Evolutionary conservation across 2,329 filamentous ascomycete genomes (phyloP), one percentile per base, ranked within the genome.

Genomic region (Aspergillus proliferans): DNA sequence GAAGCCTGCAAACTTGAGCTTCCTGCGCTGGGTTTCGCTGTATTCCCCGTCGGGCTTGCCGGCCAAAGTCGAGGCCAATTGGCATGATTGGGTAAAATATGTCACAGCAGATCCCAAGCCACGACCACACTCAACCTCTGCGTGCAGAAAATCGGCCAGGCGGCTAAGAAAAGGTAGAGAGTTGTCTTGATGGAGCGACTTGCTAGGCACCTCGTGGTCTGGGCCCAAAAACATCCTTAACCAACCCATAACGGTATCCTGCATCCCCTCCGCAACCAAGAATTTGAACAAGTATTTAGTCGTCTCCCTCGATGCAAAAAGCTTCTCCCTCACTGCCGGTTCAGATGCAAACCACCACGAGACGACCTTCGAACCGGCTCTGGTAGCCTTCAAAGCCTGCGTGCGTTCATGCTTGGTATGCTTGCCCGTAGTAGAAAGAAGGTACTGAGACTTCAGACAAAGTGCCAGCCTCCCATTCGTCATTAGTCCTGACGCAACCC

Each of bases 281-380:
- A 72, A 73, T 18, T 69, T 70, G 48, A 68, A 47, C 24, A 70
- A 51, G 2, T 58, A 49, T n/a, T 49, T 40, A 12, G 62, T 61
- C 6, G 59, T 52, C 1, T 41, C 45, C 8, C 51, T 50, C n/a
- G 59, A 60, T n/a, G 51, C 57, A 34, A 74, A 61, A 22, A 73
- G 58, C 4, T 48, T 47, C 21, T 58, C 55, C 21, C 63, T 61
- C 2, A 61, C 56, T 15, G 58, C 51, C 0, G 59, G 50, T 47
- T 69, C 64, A 2, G 70, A 68, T n/a, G 70, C 63, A 57, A 63
- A 65, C 49, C 71, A 68, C 71, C 71, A 74, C 21, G 66, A 56
- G 9, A 69, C 53, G 9, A 72, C 58, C 40, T 59, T 63, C 2
- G 63, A 64, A 15, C 61, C 71, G 0, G 64, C 62, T 22, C 54